These are phyloP conservation scores for Podaxis carcinomalis DNA, from an alignment of 768 basidiomycete species.

Conservation along the genomic window DNA sequence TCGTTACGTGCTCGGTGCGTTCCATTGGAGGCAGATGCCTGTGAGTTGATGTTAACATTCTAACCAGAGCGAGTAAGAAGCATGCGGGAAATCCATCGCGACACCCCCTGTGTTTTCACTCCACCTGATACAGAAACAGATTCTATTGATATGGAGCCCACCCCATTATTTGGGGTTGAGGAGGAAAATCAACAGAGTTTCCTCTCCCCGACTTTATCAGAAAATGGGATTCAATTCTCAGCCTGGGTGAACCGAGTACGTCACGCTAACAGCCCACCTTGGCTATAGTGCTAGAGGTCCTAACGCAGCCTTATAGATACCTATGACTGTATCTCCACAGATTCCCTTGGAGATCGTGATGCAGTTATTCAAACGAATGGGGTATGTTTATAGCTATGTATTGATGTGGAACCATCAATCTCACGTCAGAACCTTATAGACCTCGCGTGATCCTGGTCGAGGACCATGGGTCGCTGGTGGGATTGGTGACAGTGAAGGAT, in stretches of 20 bases:
- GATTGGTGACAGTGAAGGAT: conserved; percentile 94
- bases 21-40: conserved; percentile 6
- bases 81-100: conserved; percentile 51
- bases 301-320: conserved; percentile 55
- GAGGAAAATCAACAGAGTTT: conserved; percentile 60
- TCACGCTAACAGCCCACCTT: background rate
- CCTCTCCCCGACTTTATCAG: conserved; percentile 54
- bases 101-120: conserved; percentile 73
- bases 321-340: conserved; percentile 88
- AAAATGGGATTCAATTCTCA: conserved; percentile 64
- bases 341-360: conserved; percentile 94
- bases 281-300: background rate
- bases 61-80: conserved; percentile 66
- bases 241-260: conserved; percentile 93
- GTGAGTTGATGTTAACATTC: conserved; percentile 5
- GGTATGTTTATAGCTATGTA: conserved; percentile 50
- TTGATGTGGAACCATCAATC: conserved; percentile 4
- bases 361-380: conserved; percentile 97
- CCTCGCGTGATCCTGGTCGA: conserved; percentile 96
- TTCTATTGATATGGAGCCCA: conserved; percentile 37
- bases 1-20: conserved; percentile 76
- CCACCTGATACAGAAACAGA: conserved; percentile 40
- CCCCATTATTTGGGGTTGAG: conserved; percentile 53
- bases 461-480: conserved; percentile 74
- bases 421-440: conserved; percentile 34